phyloP scores from a whole-genome alignment of 345 rosid species.

The Rhodamnia argentea region DNA sequence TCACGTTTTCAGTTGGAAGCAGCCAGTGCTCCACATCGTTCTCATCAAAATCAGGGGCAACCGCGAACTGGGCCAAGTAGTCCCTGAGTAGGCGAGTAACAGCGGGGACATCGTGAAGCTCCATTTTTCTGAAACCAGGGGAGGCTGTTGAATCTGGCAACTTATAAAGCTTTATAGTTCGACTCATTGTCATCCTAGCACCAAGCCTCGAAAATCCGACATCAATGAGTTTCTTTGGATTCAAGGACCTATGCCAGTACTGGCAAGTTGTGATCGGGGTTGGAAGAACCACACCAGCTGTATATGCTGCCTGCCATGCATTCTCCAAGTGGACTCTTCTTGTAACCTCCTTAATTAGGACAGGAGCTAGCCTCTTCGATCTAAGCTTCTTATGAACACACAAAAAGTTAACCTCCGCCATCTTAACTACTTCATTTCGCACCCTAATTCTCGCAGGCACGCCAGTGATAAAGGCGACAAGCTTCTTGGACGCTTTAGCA shows the following conservation, averaged over 20 bases:
- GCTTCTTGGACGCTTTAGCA: constrained; percentile 67
- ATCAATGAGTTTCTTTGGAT: constrained; percentile 94
- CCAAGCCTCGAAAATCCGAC: constrained; percentile 94
- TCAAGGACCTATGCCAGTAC: constrained; percentile 95
- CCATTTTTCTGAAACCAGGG: constrained; percentile 89
- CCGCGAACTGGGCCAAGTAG: constrained; percentile 61
- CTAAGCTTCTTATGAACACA: constrained; percentile 96
- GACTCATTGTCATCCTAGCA: constrained; percentile 93
- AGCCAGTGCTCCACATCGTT: constrained; percentile 89
- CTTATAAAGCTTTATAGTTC: constrained; percentile 84
- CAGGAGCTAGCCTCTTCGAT: constrained; percentile 91
- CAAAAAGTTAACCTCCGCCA: constrained; percentile 94
- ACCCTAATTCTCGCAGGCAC: constrained; percentile 85
- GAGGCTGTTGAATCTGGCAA: constrained; percentile 64
- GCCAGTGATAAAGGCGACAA: constrained; percentile 89
- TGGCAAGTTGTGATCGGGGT: constrained; percentile 85
- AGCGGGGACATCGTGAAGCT: constrained; percentile 75
- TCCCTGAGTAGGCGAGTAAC: constrained; percentile 69
- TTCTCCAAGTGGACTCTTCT: constrained; percentile 90
- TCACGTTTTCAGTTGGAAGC: constrained; percentile 68
- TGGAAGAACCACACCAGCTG: constrained; percentile 90
- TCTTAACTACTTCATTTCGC: constrained; percentile 57
- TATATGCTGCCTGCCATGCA: constrained; percentile 93
- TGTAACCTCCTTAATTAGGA: constrained; percentile 94
- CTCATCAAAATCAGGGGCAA: constrained; percentile 85